Conservation (phyloP, 129 eudicot genomes). For the Glebionis coronaria region DNA sequence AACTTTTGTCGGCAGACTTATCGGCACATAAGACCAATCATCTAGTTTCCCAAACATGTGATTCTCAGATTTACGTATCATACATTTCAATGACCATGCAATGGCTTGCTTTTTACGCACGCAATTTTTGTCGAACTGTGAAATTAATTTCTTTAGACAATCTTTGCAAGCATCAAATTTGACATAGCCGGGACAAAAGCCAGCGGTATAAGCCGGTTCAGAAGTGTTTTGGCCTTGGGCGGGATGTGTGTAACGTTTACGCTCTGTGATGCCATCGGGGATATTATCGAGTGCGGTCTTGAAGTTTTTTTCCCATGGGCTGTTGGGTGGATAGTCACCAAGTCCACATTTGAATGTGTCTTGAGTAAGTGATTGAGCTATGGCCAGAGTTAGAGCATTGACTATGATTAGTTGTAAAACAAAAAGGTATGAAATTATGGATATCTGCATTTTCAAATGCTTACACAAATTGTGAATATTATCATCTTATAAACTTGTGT, state of each 20-base stretch:
- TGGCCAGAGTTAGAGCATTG: not conserved
- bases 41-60: not conserved
- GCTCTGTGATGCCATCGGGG: not conserved
- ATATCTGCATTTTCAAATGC: not conserved
- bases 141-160: slow-evolving; percentile 19
- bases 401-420: not conserved
- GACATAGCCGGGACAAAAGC: slow-evolving; percentile 31
- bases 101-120: slow-evolving; percentile 19
- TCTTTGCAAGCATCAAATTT: not conserved
- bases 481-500: not conserved
- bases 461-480: not conserved
- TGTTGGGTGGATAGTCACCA: slow-evolving; percentile 16
- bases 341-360: not conserved
- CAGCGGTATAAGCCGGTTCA: slow-evolving; percentile 13
- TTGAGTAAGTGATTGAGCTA: not conserved
- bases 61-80: slow-evolving; percentile 26
- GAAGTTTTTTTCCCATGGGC: slow-evolving; percentile 15
- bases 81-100: slow-evolving; percentile 23
- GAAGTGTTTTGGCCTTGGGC: not conserved
- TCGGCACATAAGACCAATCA: not conserved
- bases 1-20: not conserved
- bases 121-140: not conserved
- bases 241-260: too few relatives aligned
- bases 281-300: not conserved
- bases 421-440: not conserved